Evolutionary conservation across 176 grass and related monocot genomes (phyloP), one percentile per base, ranked within the genome.

Genomic region (Carex cristatella): DNA sequence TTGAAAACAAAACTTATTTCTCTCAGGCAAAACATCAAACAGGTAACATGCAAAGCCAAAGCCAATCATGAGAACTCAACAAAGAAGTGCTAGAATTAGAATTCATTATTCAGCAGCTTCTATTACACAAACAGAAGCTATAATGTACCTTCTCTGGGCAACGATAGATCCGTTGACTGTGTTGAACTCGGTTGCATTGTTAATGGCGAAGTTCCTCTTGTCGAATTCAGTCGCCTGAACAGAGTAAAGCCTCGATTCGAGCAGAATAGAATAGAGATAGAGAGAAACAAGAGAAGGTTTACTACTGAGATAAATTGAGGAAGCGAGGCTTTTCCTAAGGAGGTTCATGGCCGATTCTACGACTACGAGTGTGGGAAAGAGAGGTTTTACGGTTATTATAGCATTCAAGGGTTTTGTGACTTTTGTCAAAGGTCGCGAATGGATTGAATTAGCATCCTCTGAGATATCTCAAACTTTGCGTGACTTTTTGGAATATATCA

Each of bases 291-390:
- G 46, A 15, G 81, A 69, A 12, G 81, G 42, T 55, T 53, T 83
- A 49, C 28, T 54, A 7, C 15, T 67, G 81, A 66, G 61, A 54
- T 13, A 66, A 55, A 83, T 55, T 28, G 81, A 83, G 62, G 81
- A 66, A 66, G 61, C 61, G 7, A 81, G 13, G 62, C 13, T 83
- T 63, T 69, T 83, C 35, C 81, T 67, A 6, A 83, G 42, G 62
- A 83, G 62, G 2, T 83, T 83, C 81, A 83, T 83, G 81, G 62
- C 48, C 32, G 44, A 69, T 83, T 55, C 42, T 61, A 82, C 5
- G 80, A 44, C 42, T 61, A 82, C 5, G 80, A 44, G 32, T 31
- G 13, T 1, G 23, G 19, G 10, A 10, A 31, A 13, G 63, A 55
- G 84, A 63, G 84, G 60, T 49, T 75, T 77, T 57, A 63, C 7